phyloP scores from a whole-genome alignment of 2,329 filamentous ascomycete genomes.

The Alternaria arbusti region DNA sequence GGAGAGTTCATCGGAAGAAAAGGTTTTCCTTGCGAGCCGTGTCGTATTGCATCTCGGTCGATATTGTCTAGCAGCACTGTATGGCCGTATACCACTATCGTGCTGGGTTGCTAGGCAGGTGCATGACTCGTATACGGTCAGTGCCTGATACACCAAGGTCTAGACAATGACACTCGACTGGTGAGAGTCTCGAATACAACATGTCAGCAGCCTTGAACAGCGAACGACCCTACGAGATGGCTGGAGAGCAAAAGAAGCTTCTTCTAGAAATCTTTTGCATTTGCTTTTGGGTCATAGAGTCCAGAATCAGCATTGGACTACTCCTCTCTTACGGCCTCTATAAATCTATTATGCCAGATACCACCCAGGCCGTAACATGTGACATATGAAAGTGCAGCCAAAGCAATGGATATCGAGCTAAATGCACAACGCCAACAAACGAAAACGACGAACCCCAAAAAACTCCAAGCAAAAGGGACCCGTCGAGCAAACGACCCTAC shows the following conservation, averaged over 20 bases:
- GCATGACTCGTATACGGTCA: neutral
- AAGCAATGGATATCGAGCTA: constrained; percentile 2
- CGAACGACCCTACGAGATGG: neutral
- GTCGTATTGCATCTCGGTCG: neutral
- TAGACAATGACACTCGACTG: neutral
- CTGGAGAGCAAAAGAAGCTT: neutral
- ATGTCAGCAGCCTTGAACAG: neutral
- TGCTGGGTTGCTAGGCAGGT: neutral
- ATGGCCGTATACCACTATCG: neutral
- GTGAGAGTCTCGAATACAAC: neutral
- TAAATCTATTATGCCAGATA: neutral
- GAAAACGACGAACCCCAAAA: neutral
- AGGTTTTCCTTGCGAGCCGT: neutral
- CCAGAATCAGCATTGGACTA: neutral
- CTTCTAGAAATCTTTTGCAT: neutral
- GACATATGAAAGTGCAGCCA: neutral
- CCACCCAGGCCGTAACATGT: neutral
- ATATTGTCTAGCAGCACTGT: neutral
- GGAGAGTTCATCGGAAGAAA: constrained; percentile 6
- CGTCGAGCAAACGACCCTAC: constrained; percentile 7
- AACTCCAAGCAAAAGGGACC: neutral
- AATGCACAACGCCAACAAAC: neutral
- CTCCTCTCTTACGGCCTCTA: neutral
- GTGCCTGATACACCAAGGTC: neutral
- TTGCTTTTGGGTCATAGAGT: neutral